Evolutionary conservation across 306 rosid genomes (phyloP), one percentile per base, ranked within the genome.

Genomic region (Castanea mollissima): DNA sequence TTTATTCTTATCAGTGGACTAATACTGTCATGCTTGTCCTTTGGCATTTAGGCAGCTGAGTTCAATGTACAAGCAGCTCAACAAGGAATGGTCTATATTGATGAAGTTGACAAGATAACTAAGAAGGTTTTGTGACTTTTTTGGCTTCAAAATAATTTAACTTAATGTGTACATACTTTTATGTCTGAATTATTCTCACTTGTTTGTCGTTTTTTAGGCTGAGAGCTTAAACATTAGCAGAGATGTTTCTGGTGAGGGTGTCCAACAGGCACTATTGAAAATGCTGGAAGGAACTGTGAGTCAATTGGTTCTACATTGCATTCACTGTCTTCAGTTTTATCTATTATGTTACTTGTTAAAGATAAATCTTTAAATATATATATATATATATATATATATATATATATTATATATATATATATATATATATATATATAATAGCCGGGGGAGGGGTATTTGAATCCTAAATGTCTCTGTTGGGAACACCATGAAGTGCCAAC

Each of bases 231-330:
- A 94, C 73, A 86, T 92, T 80, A 94, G 97, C 83, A 91, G 99
- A 79, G 99, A 92, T 85, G 99, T 94, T 81, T 94, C 99, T 46
- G 99, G 99, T 4, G 99, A 94, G 88, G 99, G 97, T 57, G 97
- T 92, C 87, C 99, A 94, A 83, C 99, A 94, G 89, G 99, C 99
- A 76, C 80, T 94, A 80, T 83, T 94, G 77, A 94, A 94, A 89
- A 94, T 94, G 97, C 94, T 94, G 9, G 99, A 94, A 89, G 99
- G 97, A 94, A 94, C 97, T 56, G 99, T 92, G 85, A 94, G 99
- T 87, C 72, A 63, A 72, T 70, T 18, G 12, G 55, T 79, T 60
- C 65, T 60, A 57, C 67, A 56, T 32, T 76, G 52, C 46, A 55
- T 31, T 67, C 54, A 57, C 76, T 76, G 68, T 78, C 74, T 58